Conservation (phyloP, 2,329 filamentous ascomycete species). For the Alternaria dauci region DNA sequence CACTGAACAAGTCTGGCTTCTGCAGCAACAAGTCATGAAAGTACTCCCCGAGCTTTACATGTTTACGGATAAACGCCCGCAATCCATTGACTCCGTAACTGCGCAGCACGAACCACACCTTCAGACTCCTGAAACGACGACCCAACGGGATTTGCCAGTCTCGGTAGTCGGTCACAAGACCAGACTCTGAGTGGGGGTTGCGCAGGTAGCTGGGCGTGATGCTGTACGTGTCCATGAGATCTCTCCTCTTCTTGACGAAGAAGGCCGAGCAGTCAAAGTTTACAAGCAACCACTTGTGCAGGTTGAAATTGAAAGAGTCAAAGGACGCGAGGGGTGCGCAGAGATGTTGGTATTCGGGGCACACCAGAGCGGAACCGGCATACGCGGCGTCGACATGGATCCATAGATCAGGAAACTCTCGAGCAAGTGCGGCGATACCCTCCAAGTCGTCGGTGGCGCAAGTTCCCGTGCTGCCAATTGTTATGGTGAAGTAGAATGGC, state of each 20-base stretch:
- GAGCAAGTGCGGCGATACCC: conserved; percentile 67
- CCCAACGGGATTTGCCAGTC: conserved; percentile 98
- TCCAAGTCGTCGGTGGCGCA: conserved; percentile 86
- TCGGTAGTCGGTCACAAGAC: conserved; percentile 90
- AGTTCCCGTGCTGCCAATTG: conserved; percentile 85
- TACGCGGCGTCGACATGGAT: conserved; percentile 95
- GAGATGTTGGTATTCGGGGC: conserved; percentile 79
- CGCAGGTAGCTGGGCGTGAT: conserved; percentile 83
- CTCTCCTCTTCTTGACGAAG: conserved; percentile 76
- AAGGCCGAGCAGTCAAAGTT: conserved; percentile 87
- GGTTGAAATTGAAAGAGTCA: conserved; percentile 92
- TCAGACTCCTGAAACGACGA: conserved; percentile 84
- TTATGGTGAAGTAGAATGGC: conserved; percentile 87
- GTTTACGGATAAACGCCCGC: conserved; percentile 74
- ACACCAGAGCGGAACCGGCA: conserved; percentile 83
- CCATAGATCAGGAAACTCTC: conserved; percentile 73
- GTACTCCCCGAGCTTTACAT: conserved; percentile 72
- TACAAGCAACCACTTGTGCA: conserved; percentile 96
- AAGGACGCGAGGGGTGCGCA: conserved; percentile 70
- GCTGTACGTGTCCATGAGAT: conserved; percentile 81
- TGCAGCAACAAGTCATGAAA: conserved; percentile 70
- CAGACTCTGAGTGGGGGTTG: conserved; percentile 81
- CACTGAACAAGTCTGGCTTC: conserved; percentile 74
- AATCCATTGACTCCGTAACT: conserved; percentile 82
- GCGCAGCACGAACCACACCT: conserved; percentile 94